Evolutionary conservation across 495 filamentous ascomycete genomes (phyloP).

Genomic region (Xylaria cubensis): DNA sequence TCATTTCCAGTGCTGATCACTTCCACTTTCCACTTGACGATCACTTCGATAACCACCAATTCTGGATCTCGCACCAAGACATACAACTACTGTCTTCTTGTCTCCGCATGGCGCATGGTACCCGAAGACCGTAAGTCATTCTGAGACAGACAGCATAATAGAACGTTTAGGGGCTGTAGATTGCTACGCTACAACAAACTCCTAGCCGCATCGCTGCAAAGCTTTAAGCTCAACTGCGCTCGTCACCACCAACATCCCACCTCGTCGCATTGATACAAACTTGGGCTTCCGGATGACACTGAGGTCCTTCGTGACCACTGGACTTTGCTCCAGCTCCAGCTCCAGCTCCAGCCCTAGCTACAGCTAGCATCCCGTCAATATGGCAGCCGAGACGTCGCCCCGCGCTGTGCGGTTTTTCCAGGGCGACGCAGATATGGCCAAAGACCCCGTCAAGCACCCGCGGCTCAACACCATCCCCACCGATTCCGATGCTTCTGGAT

Average conservation of each 20-base stretch:
- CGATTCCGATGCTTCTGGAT: conserved; percentile 62
- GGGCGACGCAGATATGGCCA: conserved; percentile 32
- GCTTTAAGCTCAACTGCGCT: background rate
- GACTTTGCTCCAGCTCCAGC: conserved; percentile 28
- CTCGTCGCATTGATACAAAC: conserved; percentile 5
- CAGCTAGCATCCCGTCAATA: conserved; percentile 32
- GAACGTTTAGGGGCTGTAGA: background rate
- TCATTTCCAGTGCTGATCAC: too few relatives aligned
- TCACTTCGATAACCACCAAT: background rate
- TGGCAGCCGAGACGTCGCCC: conserved; percentile 56
- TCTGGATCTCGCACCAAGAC: background rate
- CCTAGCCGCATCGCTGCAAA: background rate
- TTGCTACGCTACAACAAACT: background rate
- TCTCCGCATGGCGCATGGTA: background rate
- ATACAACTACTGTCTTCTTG: background rate
- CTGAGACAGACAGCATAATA: background rate
- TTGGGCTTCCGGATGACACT: conserved; percentile 21
- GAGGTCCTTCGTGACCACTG: conserved; percentile 13
- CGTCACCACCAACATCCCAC: background rate
- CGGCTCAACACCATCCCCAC: conserved; percentile 58
- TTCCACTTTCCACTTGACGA: conserved; percentile 4
- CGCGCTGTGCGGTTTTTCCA: conserved; percentile 60
- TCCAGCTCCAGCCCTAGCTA: conserved; percentile 22
- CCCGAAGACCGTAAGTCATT: background rate
- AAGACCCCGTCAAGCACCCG: conserved; percentile 46